phyloP scores from a whole-genome alignment of 495 filamentous ascomycete genomes.

The Evansstolkia leycettana region DNA sequence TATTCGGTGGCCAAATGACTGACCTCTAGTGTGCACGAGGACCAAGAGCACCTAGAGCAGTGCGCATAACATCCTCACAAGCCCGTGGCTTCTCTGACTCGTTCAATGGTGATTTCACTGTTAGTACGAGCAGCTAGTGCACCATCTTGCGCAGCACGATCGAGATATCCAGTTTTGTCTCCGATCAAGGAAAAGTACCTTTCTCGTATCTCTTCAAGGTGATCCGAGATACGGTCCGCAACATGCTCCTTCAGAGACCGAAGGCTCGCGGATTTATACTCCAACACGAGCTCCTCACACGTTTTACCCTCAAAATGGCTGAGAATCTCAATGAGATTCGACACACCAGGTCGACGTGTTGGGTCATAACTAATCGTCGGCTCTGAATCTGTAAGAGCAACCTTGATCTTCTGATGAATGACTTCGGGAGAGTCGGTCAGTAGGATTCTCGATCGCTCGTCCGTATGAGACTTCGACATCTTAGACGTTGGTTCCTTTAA shows the following conservation, averaged over 20 bases:
- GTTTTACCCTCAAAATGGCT: conserved; percentile 46
- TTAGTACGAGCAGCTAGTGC: conserved; percentile 45
- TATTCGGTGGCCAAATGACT: too few relatives aligned
- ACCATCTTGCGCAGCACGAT: conserved; percentile 47
- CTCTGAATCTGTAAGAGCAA: conserved; percentile 66
- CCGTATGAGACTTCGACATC: conserved; percentile 82
- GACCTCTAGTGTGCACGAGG: too few relatives aligned
- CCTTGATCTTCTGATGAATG: conserved; percentile 54
- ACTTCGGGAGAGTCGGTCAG: conserved; percentile 53
- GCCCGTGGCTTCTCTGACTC: conserved; percentile 51
- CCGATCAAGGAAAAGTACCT: conserved; percentile 42
- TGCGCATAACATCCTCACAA: conserved; percentile 19
- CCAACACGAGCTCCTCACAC: conserved; percentile 42
- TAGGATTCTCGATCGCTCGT: conserved; percentile 62
- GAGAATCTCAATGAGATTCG: conserved; percentile 72
- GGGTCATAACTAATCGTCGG: conserved; percentile 60
- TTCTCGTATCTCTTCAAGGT: conserved; percentile 48
- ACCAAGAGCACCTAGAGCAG: too few relatives aligned
- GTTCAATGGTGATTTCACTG: conserved; percentile 54
- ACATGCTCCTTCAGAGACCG: conserved; percentile 55
- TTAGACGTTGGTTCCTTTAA: conserved; percentile 62
- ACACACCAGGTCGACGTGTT: conserved; percentile 57
- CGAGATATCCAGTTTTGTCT: conserved; percentile 39
- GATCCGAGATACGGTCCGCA: conserved; percentile 36
- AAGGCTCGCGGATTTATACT: conserved; percentile 38